Base-by-base conservation (phyloP, 768 basidiomycete species). In the Suillus discolor region DNA sequence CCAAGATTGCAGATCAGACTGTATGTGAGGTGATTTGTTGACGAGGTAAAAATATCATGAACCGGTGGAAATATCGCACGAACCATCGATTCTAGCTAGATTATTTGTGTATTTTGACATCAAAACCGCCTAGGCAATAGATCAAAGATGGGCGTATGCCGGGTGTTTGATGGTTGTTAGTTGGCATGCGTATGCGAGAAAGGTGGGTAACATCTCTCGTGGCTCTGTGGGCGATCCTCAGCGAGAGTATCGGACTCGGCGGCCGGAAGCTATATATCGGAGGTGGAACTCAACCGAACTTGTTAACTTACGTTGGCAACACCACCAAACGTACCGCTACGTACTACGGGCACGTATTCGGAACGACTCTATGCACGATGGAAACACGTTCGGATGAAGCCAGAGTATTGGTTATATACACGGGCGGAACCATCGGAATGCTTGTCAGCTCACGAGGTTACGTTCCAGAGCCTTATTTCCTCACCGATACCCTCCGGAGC, bases 381-480 rank as follows among this genome's bases (percentile, higher is more conserved):
- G 86, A 88, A 67, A 68, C 79, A 18, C 77, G 77, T 61, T 76
- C 84, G 23, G 87, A 91, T 67, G 93, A 95, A 71, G 87, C 92
- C 13, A 84, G 86, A 62, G 92, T 96, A n/a, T 88, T 95, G 62
- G 83, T 96, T 65, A 89, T 96, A 36, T 95, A 95, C 80, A 95
- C 94, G 42, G 94, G 85, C 72, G 94, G 94, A 18, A 96, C 94
- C 0, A 94, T 96, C 69, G 93, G 92, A 20, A 94, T 94, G 92
- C 87, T 94, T 54, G 84, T 91, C 42, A 88, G 89, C 41, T 81
- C 88, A 41, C 85, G 87, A 66, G 91, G 91, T 67, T 93, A 92
- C 73, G 89, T 91, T 25, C 92, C 94, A 15, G 94, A 96, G 72
- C 93, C 93, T 0, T 90, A 89, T 70, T 96, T 94, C 74, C 80